These are phyloP conservation scores for Catunica adiposa DNA, from an alignment of 2,329 filamentous ascomycete species.

Conservation along the genomic window DNA sequence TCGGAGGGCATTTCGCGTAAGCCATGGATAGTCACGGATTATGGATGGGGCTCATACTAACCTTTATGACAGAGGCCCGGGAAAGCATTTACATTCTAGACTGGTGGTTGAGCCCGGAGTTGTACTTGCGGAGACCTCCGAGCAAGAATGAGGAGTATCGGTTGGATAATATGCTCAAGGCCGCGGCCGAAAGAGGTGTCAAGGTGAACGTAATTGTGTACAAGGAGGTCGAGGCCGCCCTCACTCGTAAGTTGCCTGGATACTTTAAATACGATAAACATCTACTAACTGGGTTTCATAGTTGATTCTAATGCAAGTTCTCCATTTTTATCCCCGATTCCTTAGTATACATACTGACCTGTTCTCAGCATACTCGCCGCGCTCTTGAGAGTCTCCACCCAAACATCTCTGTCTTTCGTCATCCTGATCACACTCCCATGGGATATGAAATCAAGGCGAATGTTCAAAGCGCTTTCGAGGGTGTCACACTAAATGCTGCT, in stretches of 20 bases:
- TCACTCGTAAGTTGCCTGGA: conserved; percentile 55
- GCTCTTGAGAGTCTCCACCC: conserved; percentile 58
- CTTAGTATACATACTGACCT: background rate
- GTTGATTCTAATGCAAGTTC: conserved; percentile 30
- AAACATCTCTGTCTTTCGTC: conserved; percentile 77
- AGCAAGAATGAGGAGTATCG: conserved; percentile 69
- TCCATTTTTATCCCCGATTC: conserved; percentile 12
- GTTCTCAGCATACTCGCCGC: conserved; percentile 58
- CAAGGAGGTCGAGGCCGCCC: conserved; percentile 71
- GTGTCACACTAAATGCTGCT: conserved; percentile 32
- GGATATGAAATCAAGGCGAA: conserved; percentile 50
- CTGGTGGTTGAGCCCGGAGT: conserved; percentile 80
- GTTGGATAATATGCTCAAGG: conserved; percentile 65
- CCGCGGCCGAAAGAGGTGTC: conserved; percentile 70
- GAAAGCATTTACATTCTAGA: conserved; percentile 75
- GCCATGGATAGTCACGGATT: conserved; percentile 5
- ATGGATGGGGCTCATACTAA: background rate
- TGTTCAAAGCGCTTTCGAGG: conserved; percentile 44
- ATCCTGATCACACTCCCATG: conserved; percentile 74
- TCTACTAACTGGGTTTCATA: conserved; percentile 13
- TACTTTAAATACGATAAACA: background rate
- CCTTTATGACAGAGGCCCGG: conserved; percentile 36
- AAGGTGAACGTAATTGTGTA: conserved; percentile 77
- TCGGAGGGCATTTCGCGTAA: conserved; percentile 56
- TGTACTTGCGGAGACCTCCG: conserved; percentile 72